Base-by-base conservation (phyloP, 345 rosid genomes). In the Gossypium sturtianum region DNA sequence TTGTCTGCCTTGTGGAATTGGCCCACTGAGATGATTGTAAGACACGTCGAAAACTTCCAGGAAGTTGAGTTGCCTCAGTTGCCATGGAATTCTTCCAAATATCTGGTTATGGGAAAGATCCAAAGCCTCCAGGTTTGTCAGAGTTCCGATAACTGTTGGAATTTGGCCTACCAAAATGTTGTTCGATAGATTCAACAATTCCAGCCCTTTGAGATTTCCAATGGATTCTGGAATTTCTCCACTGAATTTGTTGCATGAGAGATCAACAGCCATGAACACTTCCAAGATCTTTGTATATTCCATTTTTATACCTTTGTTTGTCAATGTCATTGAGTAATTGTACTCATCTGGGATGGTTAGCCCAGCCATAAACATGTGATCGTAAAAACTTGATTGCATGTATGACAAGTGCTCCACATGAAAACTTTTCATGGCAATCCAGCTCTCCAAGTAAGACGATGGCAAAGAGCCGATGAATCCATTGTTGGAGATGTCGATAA, bases 401-500 rank as follows among this genome's bases (percentile, higher is more conserved):
- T 71, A 56, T 20, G 9, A 5, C 45, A 61, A 29, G 10, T 34
- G 20, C 56, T 51, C 52, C 12, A 7, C 54, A 61, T 63, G 19
- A 2, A 62, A 19, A 12, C 34, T 12, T 56, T 27, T 56, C 67
- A 13, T 63, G n/a, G 67, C 67, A 8, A 47, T 29, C 80, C 60
- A 77, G 5, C 9, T 45, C 12, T 72, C 12, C 15, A 77, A 54
- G 59, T 53, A 65, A 4, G 57, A 9, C 17, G 47, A 64, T 3
- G 80, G 76, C 41, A 77, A 25, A 57, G 5, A 10, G 9, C 69
- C 73, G 1, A 9, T 53, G 51, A 77, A 72, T 9, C 34, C 27
- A 38, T 72, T 65, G 23, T 45, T 15, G 22, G 80, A 77, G 47
- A 77, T 53, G 12, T 72, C 76, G 16, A 73, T 29, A 45, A 66